Evolutionary conservation across 768 basidiomycete species (phyloP).

Genomic region (Boletellus emodensis): DNA sequence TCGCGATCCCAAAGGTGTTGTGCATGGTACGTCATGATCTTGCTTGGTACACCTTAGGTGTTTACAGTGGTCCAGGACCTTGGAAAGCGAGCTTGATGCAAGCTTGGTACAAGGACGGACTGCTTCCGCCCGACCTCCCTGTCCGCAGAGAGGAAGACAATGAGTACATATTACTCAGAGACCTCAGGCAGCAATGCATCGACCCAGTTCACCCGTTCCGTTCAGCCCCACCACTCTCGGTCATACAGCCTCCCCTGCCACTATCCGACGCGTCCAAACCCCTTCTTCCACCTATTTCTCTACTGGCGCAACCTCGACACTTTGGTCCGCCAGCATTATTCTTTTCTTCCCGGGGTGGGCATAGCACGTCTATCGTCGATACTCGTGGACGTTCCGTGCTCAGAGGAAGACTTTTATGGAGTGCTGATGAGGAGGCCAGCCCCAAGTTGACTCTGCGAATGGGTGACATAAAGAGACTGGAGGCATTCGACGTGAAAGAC

Average conservation of each 20-base stretch:
- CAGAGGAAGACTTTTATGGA: slow-evolving; percentile 79
- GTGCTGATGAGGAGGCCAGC: slow-evolving; percentile 52
- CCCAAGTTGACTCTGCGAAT: slow-evolving; percentile 44
- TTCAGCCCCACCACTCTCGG: slow-evolving; percentile 40
- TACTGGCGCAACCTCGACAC: slow-evolving; percentile 72
- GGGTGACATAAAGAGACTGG: slow-evolving; percentile 80
- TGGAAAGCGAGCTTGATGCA: slow-evolving; percentile 90
- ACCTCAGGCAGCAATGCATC: slow-evolving; percentile 71
- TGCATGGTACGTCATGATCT: slow-evolving; percentile 57
- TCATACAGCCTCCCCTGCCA: slow-evolving; percentile 23
- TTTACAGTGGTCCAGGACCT: slow-evolving; percentile 50
- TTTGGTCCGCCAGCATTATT: slow-evolving; percentile 87
- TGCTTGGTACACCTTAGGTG: not conserved
- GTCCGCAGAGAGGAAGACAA: slow-evolving; percentile 72
- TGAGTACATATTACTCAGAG: slow-evolving; percentile 64
- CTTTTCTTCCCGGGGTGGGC: slow-evolving; percentile 85
- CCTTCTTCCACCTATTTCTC: slow-evolving; percentile 67
- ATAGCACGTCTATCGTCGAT: slow-evolving; percentile 85
- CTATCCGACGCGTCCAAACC: slow-evolving; percentile 45
- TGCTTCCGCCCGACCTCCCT: slow-evolving; percentile 79
- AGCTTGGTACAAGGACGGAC: slow-evolving; percentile 81
- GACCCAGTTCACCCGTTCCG: slow-evolving; percentile 81
- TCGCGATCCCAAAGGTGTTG: slow-evolving; percentile 72
- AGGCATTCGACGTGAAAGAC: slow-evolving; percentile 75
- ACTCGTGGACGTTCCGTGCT: slow-evolving; percentile 81